Conservation (phyloP, 2,329 filamentous ascomycete species). For the Pseudogymnoascus sp. region DNA sequence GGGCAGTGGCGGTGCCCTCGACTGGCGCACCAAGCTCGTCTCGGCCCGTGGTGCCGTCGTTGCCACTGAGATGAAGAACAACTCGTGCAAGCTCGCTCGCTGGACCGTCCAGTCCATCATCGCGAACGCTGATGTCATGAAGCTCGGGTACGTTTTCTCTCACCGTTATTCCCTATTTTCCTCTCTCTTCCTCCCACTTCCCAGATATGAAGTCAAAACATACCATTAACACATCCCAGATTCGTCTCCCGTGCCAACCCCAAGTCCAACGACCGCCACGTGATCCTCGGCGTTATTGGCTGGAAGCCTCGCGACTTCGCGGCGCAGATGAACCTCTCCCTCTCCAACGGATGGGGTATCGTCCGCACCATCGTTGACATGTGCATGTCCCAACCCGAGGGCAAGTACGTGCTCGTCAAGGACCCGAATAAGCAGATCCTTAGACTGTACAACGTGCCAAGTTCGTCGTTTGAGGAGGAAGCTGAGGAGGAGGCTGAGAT, state of each 20-base stretch:
- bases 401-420: constrained; percentile 75
- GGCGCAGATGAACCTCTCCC: constrained; percentile 92
- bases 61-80: constrained; percentile 99
- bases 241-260: constrained; percentile 95
- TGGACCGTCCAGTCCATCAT: constrained; percentile 98
- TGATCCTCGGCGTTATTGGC: constrained; percentile 88
- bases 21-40: constrained; percentile 93
- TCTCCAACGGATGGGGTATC: constrained; percentile 98
- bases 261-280: constrained; percentile 85
- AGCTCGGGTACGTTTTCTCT: constrained; percentile 68
- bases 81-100: constrained; percentile 94
- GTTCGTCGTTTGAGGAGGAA: constrained; percentile 84
- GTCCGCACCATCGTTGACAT: constrained; percentile 97
- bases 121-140: constrained; percentile 96
- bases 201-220: background rate
- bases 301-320: constrained; percentile 99
- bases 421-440: constrained; percentile 97
- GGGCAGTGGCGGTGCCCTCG: constrained; percentile 85
- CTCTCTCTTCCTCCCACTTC: too few species aligned
- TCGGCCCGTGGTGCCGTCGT: constrained; percentile 94
- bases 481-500: constrained; percentile 57
- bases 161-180: background rate
- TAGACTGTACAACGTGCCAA: constrained; percentile 84
- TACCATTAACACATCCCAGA: constrained; percentile 40
- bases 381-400: constrained; percentile 69